Conservation (phyloP, 2,329 filamentous ascomycete genomes). For the Colletotrichum sp. region DNA sequence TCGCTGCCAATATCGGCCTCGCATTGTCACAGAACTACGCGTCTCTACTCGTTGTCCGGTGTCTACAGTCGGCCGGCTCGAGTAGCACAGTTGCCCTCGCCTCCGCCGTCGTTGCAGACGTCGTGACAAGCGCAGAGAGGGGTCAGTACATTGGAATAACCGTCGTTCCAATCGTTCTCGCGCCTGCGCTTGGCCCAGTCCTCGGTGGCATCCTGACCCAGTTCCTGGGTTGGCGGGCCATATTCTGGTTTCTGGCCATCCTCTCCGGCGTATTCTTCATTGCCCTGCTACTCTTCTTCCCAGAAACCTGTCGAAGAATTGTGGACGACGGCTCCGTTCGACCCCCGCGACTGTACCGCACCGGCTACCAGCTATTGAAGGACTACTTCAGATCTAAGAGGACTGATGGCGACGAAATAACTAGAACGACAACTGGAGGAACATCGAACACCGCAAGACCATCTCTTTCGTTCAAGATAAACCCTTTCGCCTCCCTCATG, state of each 20-base stretch:
- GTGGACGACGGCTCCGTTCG: constrained; percentile 59
- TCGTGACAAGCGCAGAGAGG: constrained; percentile 57
- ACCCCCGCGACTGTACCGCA: constrained; percentile 42
- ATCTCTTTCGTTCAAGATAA: constrained; percentile 42
- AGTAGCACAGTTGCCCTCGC: constrained; percentile 68
- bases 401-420: neutral
- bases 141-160: constrained; percentile 46
- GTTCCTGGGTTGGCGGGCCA: constrained; percentile 46
- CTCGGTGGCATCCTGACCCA: constrained; percentile 44
- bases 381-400: constrained; percentile 16
- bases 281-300: constrained; percentile 42
- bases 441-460: constrained; percentile 21
- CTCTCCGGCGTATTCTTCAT: constrained; percentile 36
- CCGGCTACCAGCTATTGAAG: constrained; percentile 31
- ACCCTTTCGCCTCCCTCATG: constrained; percentile 43
- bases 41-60: constrained; percentile 62
- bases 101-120: constrained; percentile 67
- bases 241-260: constrained; percentile 42
- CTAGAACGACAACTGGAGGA: neutral
- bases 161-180: constrained; percentile 46
- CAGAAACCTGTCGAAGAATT: constrained; percentile 50
- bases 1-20: constrained; percentile 48
- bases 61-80: constrained; percentile 58
- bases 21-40: constrained; percentile 56
- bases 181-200: constrained; percentile 47